Conservation (phyloP, 352 stramenopile species). For the Saprolegnia diclina region DNA sequence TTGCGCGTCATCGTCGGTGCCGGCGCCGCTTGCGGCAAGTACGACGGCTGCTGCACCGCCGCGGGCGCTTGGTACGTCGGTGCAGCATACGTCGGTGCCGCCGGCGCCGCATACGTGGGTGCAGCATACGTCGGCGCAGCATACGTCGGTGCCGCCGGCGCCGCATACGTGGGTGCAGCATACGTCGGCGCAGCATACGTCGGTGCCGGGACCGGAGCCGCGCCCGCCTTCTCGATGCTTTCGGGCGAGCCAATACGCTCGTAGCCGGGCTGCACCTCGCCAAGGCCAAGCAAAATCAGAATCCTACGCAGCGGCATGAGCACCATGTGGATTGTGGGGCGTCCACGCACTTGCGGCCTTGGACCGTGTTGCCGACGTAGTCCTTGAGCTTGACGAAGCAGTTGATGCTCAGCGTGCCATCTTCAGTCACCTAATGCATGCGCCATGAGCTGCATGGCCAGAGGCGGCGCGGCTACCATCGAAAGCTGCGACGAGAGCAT, state of each 20-base stretch:
- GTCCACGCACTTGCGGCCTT: slow-evolving; percentile 47
- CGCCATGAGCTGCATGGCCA: background rate
- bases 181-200: slow-evolving; percentile 11
- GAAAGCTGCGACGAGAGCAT: slow-evolving; percentile 82
- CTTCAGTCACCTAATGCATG: slow-evolving; percentile 55
- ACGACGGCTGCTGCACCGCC: slow-evolving; percentile 28
- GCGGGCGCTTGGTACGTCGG: slow-evolving; percentile 27
- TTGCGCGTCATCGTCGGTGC: slow-evolving; percentile 31
- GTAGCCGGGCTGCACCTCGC: slow-evolving; percentile 62
- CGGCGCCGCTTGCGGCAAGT: slow-evolving; percentile 36
- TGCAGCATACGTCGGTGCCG: slow-evolving; percentile 31
- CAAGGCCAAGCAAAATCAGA: slow-evolving; percentile 77
- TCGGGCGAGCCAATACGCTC: slow-evolving; percentile 72
- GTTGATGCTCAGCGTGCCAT: slow-evolving; percentile 71
- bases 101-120: slow-evolving; percentile 22
- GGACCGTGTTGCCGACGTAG: slow-evolving; percentile 76
- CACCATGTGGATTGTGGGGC: background rate
- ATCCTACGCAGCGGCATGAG: slow-evolving; percentile 38
- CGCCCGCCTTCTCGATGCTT: slow-evolving; percentile 67
- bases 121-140: slow-evolving; percentile 19
- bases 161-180: slow-evolving; percentile 25
- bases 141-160: slow-evolving; percentile 27
- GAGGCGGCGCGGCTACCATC: slow-evolving; percentile 37
- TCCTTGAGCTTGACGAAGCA: slow-evolving; percentile 84
- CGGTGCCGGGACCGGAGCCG: slow-evolving; percentile 30